Evolutionary conservation across 1,284 basidiomycete species (phyloP).

Genomic region (Papiliotrema nemorosa): DNA sequence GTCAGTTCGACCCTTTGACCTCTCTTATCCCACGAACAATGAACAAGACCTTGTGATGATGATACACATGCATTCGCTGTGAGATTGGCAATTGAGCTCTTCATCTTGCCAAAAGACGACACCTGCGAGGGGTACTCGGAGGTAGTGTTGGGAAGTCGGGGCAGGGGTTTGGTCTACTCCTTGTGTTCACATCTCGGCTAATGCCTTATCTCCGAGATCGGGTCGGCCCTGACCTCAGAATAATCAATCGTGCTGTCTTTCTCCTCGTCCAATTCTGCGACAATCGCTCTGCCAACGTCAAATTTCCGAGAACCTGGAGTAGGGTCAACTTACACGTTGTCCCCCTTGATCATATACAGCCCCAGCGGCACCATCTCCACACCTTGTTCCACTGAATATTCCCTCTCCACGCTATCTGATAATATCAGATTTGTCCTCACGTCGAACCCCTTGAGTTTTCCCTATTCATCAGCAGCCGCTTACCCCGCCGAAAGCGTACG

Average conservation of each 20-base stretch:
- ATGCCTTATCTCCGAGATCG: conserved; percentile 48
- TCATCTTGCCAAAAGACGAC: conserved; percentile 45
- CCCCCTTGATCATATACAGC: conserved; percentile 93
- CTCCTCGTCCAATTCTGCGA: conserved; percentile 85
- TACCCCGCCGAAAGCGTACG: too few relatives aligned
- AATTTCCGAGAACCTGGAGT: background rate
- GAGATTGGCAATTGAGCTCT: conserved; percentile 47
- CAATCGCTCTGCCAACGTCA: conserved; percentile 61
- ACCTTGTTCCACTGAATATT: conserved; percentile 82
- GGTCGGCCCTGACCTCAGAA: conserved; percentile 77
- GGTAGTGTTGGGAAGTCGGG: background rate
- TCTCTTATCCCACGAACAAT: too few relatives aligned
- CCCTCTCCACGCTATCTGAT: conserved; percentile 82
- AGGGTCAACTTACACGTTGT: conserved; percentile 73
- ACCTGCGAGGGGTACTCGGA: conserved; percentile 4
- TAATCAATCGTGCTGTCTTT: conserved; percentile 78
- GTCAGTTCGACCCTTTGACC: too few relatives aligned
- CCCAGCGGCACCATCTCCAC: conserved; percentile 95
- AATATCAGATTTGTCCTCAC: conserved; percentile 90
- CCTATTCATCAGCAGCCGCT: too few relatives aligned
- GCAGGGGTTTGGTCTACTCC: background rate
- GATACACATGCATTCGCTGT: too few relatives aligned
- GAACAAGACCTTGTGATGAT: too few relatives aligned
- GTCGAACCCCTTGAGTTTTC: conserved; percentile 83
- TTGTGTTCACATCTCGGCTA: background rate